Percentiles rank a stretch among this genome's conserved stretches.
Evolutionary conservation across 139 green algal genomes (phyloP).

Genomic region (Coelastrella sp.): DNA sequence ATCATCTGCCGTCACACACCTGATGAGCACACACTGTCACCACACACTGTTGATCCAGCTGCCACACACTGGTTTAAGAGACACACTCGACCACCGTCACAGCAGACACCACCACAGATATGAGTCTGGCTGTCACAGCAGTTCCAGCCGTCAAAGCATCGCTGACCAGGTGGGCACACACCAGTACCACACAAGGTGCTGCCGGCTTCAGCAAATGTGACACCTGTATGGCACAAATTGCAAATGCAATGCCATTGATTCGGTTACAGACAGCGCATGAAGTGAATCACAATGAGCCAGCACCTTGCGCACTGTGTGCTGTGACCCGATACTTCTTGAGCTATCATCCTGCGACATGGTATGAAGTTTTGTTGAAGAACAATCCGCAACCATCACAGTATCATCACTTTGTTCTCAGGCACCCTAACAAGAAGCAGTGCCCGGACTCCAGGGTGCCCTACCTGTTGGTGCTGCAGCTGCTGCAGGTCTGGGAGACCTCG

Average conservation of each 20-base stretch:
- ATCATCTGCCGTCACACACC: no score
- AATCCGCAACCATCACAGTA: no score
- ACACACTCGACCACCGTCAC: not conserved
- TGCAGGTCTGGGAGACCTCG: not conserved
- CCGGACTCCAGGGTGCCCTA: not conserved
- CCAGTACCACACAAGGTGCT: constrained; percentile 30
- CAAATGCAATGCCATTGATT: no score
- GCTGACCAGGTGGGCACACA: constrained; percentile 2
- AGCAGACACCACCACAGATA: constrained; percentile 32
- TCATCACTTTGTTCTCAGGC: no score
- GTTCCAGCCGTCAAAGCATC: constrained; percentile 38
- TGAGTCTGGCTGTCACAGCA: not conserved
- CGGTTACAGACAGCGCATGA: no score
- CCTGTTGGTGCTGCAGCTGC: not conserved
- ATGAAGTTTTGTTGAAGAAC: no score
- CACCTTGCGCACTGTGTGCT: no score
- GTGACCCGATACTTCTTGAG: no score
- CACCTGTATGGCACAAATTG: no score
- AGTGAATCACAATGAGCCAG: no score
- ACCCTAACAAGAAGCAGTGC: no score
- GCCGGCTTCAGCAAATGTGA: constrained; percentile 30
- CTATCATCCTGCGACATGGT: no score
- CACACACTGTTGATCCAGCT: not conserved
- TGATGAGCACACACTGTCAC: not conserved
- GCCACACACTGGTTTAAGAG: constrained; percentile 24